phyloP scores from a whole-genome alignment of 306 rosid species.

The Begonia peltatifolia region DNA sequence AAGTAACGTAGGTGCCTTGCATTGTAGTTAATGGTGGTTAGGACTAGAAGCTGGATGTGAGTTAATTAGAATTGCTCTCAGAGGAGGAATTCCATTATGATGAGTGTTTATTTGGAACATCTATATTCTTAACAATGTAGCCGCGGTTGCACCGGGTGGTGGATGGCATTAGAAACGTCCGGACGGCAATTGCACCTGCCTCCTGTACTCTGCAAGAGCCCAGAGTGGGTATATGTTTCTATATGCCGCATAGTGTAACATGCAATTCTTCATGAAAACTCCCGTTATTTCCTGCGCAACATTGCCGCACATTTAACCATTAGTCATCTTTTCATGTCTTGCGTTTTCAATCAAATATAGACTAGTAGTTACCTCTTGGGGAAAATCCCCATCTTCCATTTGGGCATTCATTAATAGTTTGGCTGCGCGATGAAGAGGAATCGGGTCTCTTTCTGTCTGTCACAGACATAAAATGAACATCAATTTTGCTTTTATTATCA shows the following conservation, averaged over 20 bases:
- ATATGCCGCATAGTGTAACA: slow-evolving; percentile 50
- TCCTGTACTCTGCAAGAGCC: slow-evolving; percentile 57
- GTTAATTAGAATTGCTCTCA: too few species aligned
- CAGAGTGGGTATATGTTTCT: slow-evolving; percentile 49
- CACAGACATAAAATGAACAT: background rate
- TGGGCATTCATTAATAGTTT: slow-evolving; percentile 46
- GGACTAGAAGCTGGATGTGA: too few species aligned
- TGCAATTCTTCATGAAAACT: slow-evolving; percentile 41
- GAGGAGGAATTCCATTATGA: too few species aligned
- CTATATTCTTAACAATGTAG: too few species aligned
- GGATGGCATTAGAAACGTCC: too few species aligned
- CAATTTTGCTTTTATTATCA: background rate
- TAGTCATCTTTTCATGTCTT: too few species aligned
- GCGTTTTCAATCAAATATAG: background rate
- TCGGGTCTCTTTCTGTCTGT: slow-evolving; percentile 40
- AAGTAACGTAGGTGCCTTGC: too few species aligned
- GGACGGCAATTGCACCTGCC: slow-evolving; percentile 28
- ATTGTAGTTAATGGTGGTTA: too few species aligned
- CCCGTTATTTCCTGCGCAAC: slow-evolving; percentile 33
- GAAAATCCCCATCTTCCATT: slow-evolving; percentile 50
- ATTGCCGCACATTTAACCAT: too few species aligned
- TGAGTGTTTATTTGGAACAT: too few species aligned
- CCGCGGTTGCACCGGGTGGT: too few species aligned
- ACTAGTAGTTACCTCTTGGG: slow-evolving; percentile 32
- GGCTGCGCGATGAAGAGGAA: slow-evolving; percentile 48